A percentile compares a stretch with the other conserved stretches of the same genome.
phyloP scores from a whole-genome alignment of 768 basidiomycete species.

The Tubosaeta sp. region DNA sequence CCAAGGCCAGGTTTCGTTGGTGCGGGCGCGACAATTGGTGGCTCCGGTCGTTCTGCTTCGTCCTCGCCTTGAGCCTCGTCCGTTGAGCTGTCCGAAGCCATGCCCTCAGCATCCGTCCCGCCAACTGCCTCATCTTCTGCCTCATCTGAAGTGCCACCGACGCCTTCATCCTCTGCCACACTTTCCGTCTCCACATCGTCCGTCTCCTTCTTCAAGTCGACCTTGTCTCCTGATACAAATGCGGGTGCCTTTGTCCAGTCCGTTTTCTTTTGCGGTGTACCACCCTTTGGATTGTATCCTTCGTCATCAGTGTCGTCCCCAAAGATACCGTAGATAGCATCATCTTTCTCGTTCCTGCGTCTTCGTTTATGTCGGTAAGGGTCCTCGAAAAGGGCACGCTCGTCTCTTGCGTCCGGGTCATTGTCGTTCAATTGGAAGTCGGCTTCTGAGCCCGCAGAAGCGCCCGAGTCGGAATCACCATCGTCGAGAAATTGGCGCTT shows the following conservation, averaged over 20 bases:
- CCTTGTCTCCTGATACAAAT: constrained; percentile 58
- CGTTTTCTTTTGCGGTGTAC: constrained; percentile 37
- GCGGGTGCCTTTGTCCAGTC: constrained; percentile 78
- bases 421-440: constrained; percentile 44
- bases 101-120: constrained; percentile 35
- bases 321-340: constrained; percentile 74
- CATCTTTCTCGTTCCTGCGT: constrained; percentile 62
- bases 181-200: constrained; percentile 33
- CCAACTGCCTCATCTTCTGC: constrained; percentile 26
- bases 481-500: constrained; percentile 76
- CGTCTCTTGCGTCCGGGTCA: constrained; percentile 64
- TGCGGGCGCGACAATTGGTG: constrained; percentile 26
- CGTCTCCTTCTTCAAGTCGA: constrained; percentile 40
- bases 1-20: constrained; percentile 20
- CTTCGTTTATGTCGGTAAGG: constrained; percentile 72
- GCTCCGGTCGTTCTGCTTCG: constrained; percentile 27
- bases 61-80: constrained; percentile 35
- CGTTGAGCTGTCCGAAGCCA: constrained; percentile 30
- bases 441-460: constrained; percentile 55
- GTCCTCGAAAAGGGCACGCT: constrained; percentile 71
- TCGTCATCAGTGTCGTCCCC: constrained; percentile 70
- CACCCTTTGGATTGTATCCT: constrained; percentile 25
- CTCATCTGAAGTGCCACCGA: constrained; percentile 36
- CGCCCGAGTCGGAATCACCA: constrained; percentile 70
- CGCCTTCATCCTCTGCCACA: constrained; percentile 36